phyloP scores from a whole-genome alignment of 73 alveolate genomes.

The Paramecium biaurelia region DNA sequence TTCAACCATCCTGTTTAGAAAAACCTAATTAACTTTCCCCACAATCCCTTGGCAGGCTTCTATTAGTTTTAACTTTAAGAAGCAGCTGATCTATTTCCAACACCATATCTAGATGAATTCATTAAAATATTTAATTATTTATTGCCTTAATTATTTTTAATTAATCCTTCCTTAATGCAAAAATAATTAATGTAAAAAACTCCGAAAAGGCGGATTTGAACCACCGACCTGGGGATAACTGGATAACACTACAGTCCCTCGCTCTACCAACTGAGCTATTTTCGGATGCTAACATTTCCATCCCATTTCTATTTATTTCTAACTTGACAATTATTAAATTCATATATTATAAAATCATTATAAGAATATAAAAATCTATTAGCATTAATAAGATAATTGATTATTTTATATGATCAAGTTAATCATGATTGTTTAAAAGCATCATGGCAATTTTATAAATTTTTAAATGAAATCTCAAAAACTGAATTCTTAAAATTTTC shows the following conservation, averaged over 20 bases:
- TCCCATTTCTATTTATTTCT: neutral
- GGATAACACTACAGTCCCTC: constrained; percentile 61
- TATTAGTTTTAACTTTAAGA: neutral
- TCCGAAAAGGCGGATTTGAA: constrained; percentile 56
- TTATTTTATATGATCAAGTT: neutral
- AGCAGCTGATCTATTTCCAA: constrained; percentile 43
- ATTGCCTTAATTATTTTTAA: neutral
- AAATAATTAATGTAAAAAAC: neutral
- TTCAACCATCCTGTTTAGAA: constrained; percentile 36
- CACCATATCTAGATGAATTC: constrained; percentile 3
- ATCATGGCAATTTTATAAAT: constrained; percentile 16
- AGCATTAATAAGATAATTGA: neutral
- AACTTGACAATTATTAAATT: neutral
- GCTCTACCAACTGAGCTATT: constrained; percentile 62
- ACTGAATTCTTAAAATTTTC: neutral
- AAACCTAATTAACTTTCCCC: constrained; percentile 34
- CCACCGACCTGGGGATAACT: constrained; percentile 64
- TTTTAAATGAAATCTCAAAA: constrained; percentile 31
- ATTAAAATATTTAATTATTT: neutral
- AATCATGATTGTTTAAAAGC: neutral
- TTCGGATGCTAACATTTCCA: neutral
- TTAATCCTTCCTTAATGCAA: neutral
- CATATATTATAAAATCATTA: neutral
- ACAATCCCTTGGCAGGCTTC: constrained; percentile 31
- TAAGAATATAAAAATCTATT: neutral